Conservation (phyloP, 2,329 filamentous ascomycete species). For the Paracoccidioides brasiliensis region DNA sequence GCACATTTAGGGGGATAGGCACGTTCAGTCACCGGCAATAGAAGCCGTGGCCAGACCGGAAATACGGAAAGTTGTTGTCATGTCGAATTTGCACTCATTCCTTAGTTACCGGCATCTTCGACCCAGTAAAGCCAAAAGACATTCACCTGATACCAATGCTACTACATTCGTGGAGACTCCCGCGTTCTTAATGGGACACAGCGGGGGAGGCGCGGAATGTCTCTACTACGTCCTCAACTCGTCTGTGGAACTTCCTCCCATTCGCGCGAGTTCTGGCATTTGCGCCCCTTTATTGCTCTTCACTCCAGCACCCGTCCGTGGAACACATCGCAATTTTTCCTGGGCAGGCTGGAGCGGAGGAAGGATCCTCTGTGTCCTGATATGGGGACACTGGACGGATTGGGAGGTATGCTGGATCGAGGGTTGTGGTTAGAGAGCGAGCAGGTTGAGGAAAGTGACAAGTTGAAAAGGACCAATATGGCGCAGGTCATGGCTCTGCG, state of each 20-base stretch:
- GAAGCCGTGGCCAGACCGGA: slow-evolving; percentile 60
- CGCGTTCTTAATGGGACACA: slow-evolving; percentile 78
- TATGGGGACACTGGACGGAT: slow-evolving; percentile 71
- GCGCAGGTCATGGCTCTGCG: slow-evolving; percentile 61
- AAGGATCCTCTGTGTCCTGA: slow-evolving; percentile 65
- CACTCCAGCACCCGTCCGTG: slow-evolving; percentile 52
- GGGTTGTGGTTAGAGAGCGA: slow-evolving; percentile 44
- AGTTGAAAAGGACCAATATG: slow-evolving; percentile 48
- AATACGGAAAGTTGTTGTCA: slow-evolving; percentile 51
- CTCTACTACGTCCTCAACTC: slow-evolving; percentile 44
- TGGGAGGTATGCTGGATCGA: slow-evolving; percentile 66
- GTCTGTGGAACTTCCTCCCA: slow-evolving; percentile 40
- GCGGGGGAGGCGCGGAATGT: slow-evolving; percentile 75
- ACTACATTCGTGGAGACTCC: slow-evolving; percentile 36
- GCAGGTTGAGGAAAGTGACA: slow-evolving; percentile 16
- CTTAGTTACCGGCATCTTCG: slow-evolving; percentile 43
- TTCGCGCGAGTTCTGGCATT: slow-evolving; percentile 63
- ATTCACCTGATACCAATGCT: slow-evolving; percentile 14
- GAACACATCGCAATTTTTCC: slow-evolving; percentile 44
- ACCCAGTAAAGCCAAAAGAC: slow-evolving; percentile 29
- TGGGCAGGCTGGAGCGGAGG: slow-evolving; percentile 51
- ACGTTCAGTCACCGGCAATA: slow-evolving; percentile 47
- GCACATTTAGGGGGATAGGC: slow-evolving; percentile 57
- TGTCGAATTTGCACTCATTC: slow-evolving; percentile 68
- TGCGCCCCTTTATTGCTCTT: slow-evolving; percentile 69